Conservation (phyloP, 2,329 filamentous ascomycete species). For the Fusarium pininemorale region DNA sequence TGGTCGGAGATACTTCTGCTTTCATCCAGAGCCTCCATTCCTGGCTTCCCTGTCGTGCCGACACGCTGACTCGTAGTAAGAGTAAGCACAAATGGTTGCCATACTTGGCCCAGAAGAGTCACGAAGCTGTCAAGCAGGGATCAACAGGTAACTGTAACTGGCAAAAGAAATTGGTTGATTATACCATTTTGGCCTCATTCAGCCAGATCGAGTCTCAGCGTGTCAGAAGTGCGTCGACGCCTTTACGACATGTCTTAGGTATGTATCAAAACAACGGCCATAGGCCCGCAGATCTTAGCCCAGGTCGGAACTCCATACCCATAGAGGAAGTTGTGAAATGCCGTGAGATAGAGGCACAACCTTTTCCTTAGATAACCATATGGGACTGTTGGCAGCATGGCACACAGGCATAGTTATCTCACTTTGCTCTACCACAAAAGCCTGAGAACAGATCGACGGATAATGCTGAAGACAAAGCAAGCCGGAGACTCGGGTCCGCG, state of each 20-base stretch:
- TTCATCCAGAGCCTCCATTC: slow-evolving; percentile 36
- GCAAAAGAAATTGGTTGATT: slow-evolving; percentile 16
- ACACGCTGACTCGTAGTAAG: slow-evolving; percentile 35
- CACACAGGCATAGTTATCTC: not conserved
- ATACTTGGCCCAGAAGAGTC: slow-evolving; percentile 4
- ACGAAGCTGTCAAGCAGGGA: slow-evolving; percentile 19
- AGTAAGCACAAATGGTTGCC: not conserved
- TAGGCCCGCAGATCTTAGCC: slow-evolving; percentile 7
- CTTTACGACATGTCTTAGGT: not conserved
- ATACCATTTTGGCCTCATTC: slow-evolving; percentile 1
- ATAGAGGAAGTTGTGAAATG: slow-evolving; percentile 8
- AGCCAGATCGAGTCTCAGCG: slow-evolving; percentile 17
- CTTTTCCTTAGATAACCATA: not conserved
- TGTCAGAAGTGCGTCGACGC: slow-evolving; percentile 7
- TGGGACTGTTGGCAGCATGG: not conserved
- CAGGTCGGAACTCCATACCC: not conserved
- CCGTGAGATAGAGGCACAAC: slow-evolving; percentile 14
- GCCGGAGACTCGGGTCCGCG: slow-evolving; percentile 27
- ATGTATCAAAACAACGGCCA: not conserved
- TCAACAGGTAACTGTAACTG: slow-evolving; percentile 3
- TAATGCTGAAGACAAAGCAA: slow-evolving; percentile 16
- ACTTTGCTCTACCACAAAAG: not conserved
- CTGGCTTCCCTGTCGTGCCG: slow-evolving; percentile 26
- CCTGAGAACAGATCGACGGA: not conserved
- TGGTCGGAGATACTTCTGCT: slow-evolving; percentile 33